Evolutionary conservation across 2,329 filamentous ascomycete genomes (phyloP).

Genomic region (Cyphellophora europaea): DNA sequence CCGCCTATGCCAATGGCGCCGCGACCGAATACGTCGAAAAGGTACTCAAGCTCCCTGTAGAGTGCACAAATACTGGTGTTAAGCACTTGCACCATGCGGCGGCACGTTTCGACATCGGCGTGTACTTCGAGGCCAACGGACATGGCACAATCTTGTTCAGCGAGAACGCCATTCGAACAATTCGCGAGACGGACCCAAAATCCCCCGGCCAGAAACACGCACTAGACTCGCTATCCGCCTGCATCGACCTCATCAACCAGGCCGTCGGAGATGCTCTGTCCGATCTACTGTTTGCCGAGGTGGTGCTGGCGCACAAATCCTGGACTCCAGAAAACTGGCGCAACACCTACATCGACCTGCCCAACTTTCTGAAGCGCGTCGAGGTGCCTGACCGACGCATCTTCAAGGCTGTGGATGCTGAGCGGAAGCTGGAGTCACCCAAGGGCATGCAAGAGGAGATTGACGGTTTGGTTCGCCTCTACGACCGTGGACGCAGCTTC

Average conservation of each 20-base stretch:
- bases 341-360: conserved; percentile 83
- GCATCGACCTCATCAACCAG: conserved; percentile 93
- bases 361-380: conserved; percentile 89
- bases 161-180: conserved; percentile 66
- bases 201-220: conserved; percentile 87
- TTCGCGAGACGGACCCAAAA: conserved; percentile 71
- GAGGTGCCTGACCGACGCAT: conserved; percentile 79
- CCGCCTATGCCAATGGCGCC: conserved; percentile 93
- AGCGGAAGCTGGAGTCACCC: conserved; percentile 75
- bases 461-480: conserved; percentile 79
- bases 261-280: conserved; percentile 93
- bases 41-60: conserved; percentile 76
- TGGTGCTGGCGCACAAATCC: conserved; percentile 87
- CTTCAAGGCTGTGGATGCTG: conserved; percentile 87
- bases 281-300: conserved; percentile 91
- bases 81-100: conserved; percentile 98
- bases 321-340: conserved; percentile 91
- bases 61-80: conserved; percentile 90
- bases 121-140: conserved; percentile 98
- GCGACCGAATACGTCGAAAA: conserved; percentile 88
- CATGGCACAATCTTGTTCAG: conserved; percentile 97
- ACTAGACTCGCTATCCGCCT: conserved; percentile 71
- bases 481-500: conserved; percentile 81
- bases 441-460: conserved; percentile 74
- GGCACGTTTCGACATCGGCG: conserved; percentile 84